Conservation (phyloP, 345 rosid species). For the Syzygium oleosum region DNA sequence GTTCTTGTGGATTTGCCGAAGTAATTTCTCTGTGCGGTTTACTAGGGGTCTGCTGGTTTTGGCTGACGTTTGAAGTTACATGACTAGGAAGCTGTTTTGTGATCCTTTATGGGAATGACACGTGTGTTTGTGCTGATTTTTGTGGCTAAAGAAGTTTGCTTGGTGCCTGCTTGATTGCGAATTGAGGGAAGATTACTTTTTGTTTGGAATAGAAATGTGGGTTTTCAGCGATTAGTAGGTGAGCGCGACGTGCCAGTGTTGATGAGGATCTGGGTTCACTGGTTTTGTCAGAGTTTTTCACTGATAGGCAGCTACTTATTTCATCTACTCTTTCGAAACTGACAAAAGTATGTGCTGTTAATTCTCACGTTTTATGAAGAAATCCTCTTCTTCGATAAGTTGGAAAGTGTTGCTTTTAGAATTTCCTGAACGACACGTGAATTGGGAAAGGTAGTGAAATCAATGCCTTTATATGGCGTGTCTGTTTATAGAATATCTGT, state of each 20-base stretch:
- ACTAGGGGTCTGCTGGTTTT: not conserved
- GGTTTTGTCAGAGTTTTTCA: not conserved
- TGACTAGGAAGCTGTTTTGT: not conserved
- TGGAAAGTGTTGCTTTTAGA: not conserved
- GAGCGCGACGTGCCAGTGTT: not conserved
- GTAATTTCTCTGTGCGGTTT: not conserved
- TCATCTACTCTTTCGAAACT: not conserved
- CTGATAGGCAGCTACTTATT: not conserved
- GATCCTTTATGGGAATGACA: not conserved
- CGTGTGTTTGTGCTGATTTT: not conserved
- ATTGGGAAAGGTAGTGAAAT: not conserved
- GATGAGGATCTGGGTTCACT: not conserved
- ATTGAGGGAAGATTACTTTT: not conserved
- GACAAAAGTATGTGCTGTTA: not conserved
- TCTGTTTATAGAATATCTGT: not conserved
- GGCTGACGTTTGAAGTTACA: fast-evolving
- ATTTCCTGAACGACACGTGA: not conserved
- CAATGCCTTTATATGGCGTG: not conserved
- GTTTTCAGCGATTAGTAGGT: not conserved
- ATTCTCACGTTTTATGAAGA: not conserved
- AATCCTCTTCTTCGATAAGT: not conserved
- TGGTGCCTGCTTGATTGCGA: not conserved
- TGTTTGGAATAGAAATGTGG: not conserved
- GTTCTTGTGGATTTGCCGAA: not conserved
- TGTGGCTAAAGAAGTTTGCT: not conserved